Evolutionary conservation across 441 rosid genomes (phyloP).

Genomic region (Brassica balearica): DNA sequence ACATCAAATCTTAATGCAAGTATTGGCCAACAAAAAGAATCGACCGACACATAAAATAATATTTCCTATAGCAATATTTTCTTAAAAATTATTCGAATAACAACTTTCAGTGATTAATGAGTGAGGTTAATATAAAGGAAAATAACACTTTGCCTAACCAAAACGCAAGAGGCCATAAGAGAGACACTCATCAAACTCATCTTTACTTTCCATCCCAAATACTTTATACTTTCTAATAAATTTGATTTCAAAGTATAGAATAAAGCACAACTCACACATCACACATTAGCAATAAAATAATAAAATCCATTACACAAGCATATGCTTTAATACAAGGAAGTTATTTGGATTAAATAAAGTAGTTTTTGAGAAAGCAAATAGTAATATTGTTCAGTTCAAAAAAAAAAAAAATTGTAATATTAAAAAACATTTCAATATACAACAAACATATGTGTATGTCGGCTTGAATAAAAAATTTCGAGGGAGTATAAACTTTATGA

Average conservation of each 20-base stretch:
- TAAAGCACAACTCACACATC: constrained; percentile 16
- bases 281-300: constrained; percentile 13
- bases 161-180: constrained; percentile 40
- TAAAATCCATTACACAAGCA: background rate
- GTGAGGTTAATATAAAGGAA: constrained; percentile 23
- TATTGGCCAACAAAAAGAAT: constrained; percentile 6
- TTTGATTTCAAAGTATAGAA: constrained; percentile 33
- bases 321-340: constrained; percentile 1
- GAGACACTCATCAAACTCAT: constrained; percentile 20
- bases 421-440: background rate
- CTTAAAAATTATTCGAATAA: constrained; percentile 11
- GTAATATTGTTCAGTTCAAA: background rate
- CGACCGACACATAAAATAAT: constrained; percentile 22
- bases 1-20: constrained; percentile 3
- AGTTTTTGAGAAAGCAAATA: background rate
- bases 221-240: constrained; percentile 33
- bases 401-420: background rate
- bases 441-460: background rate
- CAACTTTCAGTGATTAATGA: constrained; percentile 8
- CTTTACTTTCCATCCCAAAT: constrained; percentile 9
- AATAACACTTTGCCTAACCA: constrained; percentile 37
- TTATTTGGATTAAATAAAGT: background rate
- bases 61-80: background rate
- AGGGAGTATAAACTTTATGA: background rate
- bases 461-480: background rate